A percentile compares a stretch with the other conserved stretches of the same genome.
Evolutionary conservation across 345 rosid species (phyloP).

Genomic region (Lepidium sativum): DNA sequence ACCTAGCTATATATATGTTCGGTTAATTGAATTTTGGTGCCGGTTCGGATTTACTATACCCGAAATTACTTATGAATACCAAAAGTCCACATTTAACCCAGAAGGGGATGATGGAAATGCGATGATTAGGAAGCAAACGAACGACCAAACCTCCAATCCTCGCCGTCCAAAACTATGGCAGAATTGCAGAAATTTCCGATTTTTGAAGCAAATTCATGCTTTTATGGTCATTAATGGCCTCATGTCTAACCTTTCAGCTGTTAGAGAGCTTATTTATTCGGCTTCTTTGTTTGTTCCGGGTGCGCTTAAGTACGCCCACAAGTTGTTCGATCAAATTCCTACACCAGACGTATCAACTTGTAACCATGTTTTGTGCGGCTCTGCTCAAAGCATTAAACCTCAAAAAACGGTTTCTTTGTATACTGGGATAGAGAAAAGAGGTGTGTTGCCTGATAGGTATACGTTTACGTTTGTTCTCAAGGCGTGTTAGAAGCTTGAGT

Average conservation of each 20-base stretch:
- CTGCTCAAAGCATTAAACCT: conserved; percentile 44
- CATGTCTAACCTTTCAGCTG: conserved; percentile 35
- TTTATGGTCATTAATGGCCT: conserved; percentile 37
- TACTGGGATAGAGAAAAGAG: conserved; percentile 42
- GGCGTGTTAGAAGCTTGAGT: conserved; percentile 51
- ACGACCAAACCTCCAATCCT: conserved; percentile 39
- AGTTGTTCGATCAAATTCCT: conserved; percentile 47
- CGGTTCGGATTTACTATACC: conserved; percentile 4
- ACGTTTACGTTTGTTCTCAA: conserved; percentile 65
- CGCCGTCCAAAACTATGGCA: conserved; percentile 43
- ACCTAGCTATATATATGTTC: too few species aligned
- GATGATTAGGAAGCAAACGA: conserved; percentile 47
- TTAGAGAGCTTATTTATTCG: conserved; percentile 49
- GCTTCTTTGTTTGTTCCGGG: conserved; percentile 36
- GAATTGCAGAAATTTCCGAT: conserved; percentile 38
- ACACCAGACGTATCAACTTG: conserved; percentile 48
- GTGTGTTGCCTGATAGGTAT: conserved; percentile 39
- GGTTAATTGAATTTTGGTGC: background rate
- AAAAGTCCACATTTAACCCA: background rate
- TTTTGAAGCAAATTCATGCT: conserved; percentile 55
- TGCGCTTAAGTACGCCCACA: conserved; percentile 45
- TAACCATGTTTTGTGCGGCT: conserved; percentile 55
- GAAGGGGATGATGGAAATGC: background rate
- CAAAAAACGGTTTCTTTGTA: conserved; percentile 33
- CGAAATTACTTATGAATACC: conserved; percentile 2